phyloP scores from a whole-genome alignment of 2,329 filamentous ascomycete species.

The Xylaria sp. region DNA sequence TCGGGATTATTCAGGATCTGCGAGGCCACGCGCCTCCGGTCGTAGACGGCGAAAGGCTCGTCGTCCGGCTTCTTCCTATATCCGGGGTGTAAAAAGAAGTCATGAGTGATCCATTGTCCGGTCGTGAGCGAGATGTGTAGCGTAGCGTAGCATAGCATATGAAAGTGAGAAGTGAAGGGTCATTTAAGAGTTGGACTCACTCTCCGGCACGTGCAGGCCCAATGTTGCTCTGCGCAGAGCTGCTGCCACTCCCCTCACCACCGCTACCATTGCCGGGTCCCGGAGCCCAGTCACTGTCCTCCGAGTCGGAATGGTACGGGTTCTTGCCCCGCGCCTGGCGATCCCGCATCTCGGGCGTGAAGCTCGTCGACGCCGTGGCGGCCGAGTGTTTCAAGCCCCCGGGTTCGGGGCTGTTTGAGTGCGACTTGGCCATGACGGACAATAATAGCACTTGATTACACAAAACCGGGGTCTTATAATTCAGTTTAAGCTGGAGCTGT shows the following conservation, averaged over 20 bases:
- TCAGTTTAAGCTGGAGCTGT: no score
- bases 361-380: constrained; percentile 40
- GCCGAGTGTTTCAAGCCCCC: neutral
- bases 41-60: constrained; percentile 55
- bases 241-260: neutral
- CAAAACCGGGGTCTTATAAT: neutral
- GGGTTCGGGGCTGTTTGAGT: constrained; percentile 19
- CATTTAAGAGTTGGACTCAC: constrained; percentile 16
- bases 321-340: constrained; percentile 69
- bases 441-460: neutral
- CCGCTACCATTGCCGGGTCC: neutral
- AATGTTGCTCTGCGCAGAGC: neutral
- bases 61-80: constrained; percentile 17
- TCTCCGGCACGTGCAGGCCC: constrained; percentile 3
- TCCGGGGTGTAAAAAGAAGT: no score
- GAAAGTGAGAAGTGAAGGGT: neutral
- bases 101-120: neutral
- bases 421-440: neutral
- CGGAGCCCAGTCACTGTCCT: constrained; percentile 31
- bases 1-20: constrained; percentile 68
- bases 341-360: constrained; percentile 66
- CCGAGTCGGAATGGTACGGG: constrained; percentile 56
- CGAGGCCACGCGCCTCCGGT: constrained; percentile 62
- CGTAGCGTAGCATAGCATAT: no score
- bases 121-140: no score